phyloP scores from a whole-genome alignment of 345 rosid genomes.

The Syzygium oleosum region DNA sequence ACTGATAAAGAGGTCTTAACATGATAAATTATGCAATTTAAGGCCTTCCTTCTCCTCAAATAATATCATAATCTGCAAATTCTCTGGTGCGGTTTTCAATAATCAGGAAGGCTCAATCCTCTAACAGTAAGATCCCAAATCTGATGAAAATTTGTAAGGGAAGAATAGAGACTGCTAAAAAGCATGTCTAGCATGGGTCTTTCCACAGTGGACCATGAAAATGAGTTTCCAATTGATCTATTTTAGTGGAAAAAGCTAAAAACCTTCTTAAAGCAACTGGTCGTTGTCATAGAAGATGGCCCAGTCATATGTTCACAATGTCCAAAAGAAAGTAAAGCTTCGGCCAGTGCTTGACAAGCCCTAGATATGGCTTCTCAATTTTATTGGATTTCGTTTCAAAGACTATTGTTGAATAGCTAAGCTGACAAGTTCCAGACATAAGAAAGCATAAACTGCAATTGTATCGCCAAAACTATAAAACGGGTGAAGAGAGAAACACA shows the following conservation, averaged over 20 bases:
- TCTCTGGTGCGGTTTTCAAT: neutral
- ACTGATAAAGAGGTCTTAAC: neutral
- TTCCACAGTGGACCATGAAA: neutral
- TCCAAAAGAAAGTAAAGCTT: neutral
- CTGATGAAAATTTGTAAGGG: neutral
- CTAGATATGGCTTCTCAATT: neutral
- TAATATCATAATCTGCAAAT: neutral
- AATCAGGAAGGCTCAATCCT: neutral
- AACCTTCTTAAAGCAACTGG: neutral
- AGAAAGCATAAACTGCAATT: neutral
- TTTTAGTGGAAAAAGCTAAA: neutral
- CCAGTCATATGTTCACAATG: neutral
- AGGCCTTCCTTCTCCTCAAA: neutral
- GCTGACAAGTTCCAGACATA: neutral
- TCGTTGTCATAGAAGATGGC: neutral
- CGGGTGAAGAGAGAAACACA: neutral
- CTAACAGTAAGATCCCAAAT: neutral
- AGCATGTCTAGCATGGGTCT: neutral
- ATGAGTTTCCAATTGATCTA: neutral
- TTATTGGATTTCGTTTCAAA: neutral
- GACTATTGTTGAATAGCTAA: neutral
- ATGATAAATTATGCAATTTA: neutral
- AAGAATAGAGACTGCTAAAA: neutral
- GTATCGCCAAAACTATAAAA: neutral
- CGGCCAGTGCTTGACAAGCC: neutral